Percentiles rank a stretch among this genome's conserved stretches.
Conservation (phyloP, 257 asterid species). For the Solanum pinnatisectum region DNA sequence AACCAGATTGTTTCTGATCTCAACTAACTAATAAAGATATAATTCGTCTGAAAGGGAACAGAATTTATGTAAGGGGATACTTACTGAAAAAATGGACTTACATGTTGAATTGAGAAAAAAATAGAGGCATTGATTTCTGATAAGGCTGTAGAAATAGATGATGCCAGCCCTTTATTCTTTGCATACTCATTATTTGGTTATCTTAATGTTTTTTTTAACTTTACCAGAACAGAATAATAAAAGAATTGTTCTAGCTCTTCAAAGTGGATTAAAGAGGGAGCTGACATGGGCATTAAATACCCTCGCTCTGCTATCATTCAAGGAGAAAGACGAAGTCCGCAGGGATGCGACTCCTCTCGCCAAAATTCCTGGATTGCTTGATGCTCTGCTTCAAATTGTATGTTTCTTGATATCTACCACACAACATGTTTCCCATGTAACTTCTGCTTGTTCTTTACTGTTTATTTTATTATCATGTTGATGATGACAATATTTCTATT, state of each 20-base stretch:
- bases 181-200: neutral
- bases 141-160: neutral
- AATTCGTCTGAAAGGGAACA: neutral
- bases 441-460: neutral
- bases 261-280: constrained; percentile 97
- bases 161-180: neutral
- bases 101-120: neutral
- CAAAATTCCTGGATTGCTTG: constrained; percentile 90
- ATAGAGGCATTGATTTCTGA: neutral
- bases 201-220: neutral
- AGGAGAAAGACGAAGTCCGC: constrained; percentile 94
- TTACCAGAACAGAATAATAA: constrained; percentile 85
- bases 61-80: neutral
- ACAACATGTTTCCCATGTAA: neutral
- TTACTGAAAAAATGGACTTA: neutral
- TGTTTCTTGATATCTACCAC: constrained; percentile 16
- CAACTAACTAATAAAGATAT: neutral
- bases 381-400: constrained; percentile 94
- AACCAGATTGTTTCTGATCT: neutral
- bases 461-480: neutral
- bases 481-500: constrained; percentile 4
- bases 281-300: constrained; percentile 92
- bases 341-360: constrained; percentile 95
- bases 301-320: constrained; percentile 85
- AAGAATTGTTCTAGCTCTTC: constrained; percentile 93